Conservation (phyloP, 1,284 basidiomycete genomes). For the Porogramme epimiltina region DNA sequence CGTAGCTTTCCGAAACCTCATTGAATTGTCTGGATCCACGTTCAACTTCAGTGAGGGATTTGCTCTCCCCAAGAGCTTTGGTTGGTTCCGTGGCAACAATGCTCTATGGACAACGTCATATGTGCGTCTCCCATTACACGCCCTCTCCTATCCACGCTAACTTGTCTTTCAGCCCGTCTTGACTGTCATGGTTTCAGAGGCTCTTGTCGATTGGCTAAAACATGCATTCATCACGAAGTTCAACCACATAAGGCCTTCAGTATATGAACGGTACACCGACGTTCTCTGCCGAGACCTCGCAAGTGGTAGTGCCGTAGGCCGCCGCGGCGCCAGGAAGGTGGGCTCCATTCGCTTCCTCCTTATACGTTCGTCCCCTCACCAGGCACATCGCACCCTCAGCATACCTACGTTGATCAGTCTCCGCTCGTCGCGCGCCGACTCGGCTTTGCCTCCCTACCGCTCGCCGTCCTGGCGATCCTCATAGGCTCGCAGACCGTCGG, state of each 20-base stretch:
- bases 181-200: slow-evolving; percentile 90
- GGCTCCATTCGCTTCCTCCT: slow-evolving; percentile 6
- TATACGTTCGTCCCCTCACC: background rate
- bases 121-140: slow-evolving; percentile 39
- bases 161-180: slow-evolving; percentile 71
- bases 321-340: slow-evolving; percentile 72
- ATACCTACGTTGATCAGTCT: slow-evolving; percentile 94
- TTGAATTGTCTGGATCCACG: slow-evolving; percentile 91
- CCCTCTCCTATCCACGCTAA: background rate
- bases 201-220: slow-evolving; percentile 98
- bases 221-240: slow-evolving; percentile 99
- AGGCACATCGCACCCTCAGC: slow-evolving; percentile 39
- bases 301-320: slow-evolving; percentile 73
- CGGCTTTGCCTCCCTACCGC: slow-evolving; percentile 91
- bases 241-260: slow-evolving; percentile 91
- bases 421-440: slow-evolving; percentile 92
- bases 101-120: slow-evolving; percentile 90
- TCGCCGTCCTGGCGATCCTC: slow-evolving; percentile 90
- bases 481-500: slow-evolving; percentile 83
- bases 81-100: slow-evolving; percentile 78
- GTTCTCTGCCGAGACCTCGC: slow-evolving; percentile 94
- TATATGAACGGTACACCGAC: slow-evolving; percentile 96
- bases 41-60: slow-evolving; percentile 75
- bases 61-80: slow-evolving; percentile 83
- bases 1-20: slow-evolving; percentile 93